Conservation (phyloP, 805 yeast species). For the Cyberlindnera maclurae region DNA sequence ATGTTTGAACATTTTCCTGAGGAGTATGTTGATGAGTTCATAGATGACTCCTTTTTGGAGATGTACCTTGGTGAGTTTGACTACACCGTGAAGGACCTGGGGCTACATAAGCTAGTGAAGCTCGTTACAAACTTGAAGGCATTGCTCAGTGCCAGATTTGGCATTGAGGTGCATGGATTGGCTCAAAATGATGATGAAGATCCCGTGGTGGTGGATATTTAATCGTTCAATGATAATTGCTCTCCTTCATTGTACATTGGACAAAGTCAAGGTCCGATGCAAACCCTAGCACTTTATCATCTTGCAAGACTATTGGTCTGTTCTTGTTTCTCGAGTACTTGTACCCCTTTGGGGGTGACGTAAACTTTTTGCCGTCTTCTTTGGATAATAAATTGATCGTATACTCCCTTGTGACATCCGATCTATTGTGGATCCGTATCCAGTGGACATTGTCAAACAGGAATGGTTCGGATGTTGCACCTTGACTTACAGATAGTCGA, state of each 20-base stretch:
- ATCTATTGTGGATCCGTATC: conserved; percentile 21
- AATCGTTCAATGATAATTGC: conserved; percentile 12
- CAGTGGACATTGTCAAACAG: conserved; percentile 36
- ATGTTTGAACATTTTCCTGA: conserved; percentile 37
- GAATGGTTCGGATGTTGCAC: conserved; percentile 26
- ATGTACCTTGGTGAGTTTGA: conserved; percentile 18
- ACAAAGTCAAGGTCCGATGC: conserved; percentile 7
- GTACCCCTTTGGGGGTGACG: conserved; percentile 8
- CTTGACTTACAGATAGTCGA: conserved; percentile 6
- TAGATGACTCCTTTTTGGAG: conserved; percentile 15
- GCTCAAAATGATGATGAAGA: conserved; percentile 22
- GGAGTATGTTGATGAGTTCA: conserved; percentile 35
- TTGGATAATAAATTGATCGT: conserved; percentile 11
- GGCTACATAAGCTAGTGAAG: conserved; percentile 13
- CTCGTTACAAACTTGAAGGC: conserved; percentile 9
- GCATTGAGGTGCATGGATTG: conserved; percentile 11
- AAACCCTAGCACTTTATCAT: conserved; percentile 9
- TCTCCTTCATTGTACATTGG: conserved; percentile 16
- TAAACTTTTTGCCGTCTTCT: conserved; percentile 9
- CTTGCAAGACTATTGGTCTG: conserved; percentile 18
- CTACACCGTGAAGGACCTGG: conserved; percentile 20
- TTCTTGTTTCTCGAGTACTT: conserved; percentile 12
- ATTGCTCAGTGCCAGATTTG: conserved; percentile 12
- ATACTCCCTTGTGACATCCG: conserved; percentile 4
- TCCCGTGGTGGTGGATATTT: conserved; percentile 20